A percentile compares a stretch with the other conserved stretches of the same genome.
These are phyloP conservation scores for Yamadazyma triangularis DNA, from an alignment of 1,139 yeast species.

Conservation along the genomic window DNA sequence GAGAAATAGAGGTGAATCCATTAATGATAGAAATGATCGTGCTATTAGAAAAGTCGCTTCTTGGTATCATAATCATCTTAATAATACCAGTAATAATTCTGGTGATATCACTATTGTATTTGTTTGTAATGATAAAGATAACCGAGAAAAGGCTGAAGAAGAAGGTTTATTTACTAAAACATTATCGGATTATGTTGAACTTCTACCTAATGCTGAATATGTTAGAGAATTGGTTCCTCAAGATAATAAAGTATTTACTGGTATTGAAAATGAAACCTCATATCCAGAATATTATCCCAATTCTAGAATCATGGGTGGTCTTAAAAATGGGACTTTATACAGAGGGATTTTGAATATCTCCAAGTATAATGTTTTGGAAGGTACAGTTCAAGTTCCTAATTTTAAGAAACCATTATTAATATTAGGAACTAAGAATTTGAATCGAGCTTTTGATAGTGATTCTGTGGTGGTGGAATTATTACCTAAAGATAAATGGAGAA, in stretches of 20 bases:
- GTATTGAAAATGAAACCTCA: conserved; percentile 42
- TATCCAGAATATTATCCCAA: conserved; percentile 78
- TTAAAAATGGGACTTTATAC: conserved; percentile 79
- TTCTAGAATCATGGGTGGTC: conserved; percentile 85
- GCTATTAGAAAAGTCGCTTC: conserved; percentile 73
- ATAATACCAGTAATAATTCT: conserved; percentile 22
- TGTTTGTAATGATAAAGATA: conserved; percentile 74
- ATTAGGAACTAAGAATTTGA: conserved; percentile 77
- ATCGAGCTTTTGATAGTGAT: conserved; percentile 91
- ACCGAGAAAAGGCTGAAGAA: conserved; percentile 51
- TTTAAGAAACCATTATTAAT: conserved; percentile 80
- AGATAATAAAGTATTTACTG: conserved; percentile 24
- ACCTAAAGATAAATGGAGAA: conserved; percentile 85
- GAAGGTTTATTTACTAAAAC: conserved; percentile 56
- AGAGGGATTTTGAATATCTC: conserved; percentile 83
- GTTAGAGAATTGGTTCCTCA: conserved; percentile 77
- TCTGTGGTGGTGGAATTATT: conserved; percentile 85
- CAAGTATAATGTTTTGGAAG: conserved; percentile 86
- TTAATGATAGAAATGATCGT: conserved; percentile 89
- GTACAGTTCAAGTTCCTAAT: conserved; percentile 67
- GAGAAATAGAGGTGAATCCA: conserved; percentile 63
- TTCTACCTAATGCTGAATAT: conserved; percentile 69
- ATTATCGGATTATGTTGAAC: conserved; percentile 62
- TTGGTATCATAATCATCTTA: conserved; percentile 71
- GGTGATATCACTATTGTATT: conserved; percentile 51